These are phyloP conservation scores for Chlamydomonas eustigma DNA, from an alignment of 139 green algal genomes.

Conservation along the genomic window DNA sequence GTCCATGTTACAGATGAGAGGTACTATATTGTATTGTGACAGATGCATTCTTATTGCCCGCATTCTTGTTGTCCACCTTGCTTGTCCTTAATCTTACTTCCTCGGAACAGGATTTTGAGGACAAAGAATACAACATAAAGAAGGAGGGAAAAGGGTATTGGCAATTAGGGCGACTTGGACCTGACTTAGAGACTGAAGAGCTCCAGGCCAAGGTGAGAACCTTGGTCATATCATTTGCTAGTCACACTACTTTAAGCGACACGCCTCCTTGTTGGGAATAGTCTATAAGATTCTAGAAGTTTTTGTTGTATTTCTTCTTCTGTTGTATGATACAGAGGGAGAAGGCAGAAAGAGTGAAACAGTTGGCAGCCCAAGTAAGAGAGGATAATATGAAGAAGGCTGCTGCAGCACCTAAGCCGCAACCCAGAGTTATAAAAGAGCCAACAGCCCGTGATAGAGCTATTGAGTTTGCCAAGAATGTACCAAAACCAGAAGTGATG, in stretches of 20 bases:
- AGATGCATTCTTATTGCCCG: neutral
- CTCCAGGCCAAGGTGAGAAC: conserved; percentile 57
- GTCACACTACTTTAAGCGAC: neutral
- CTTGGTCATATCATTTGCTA: too few relatives aligned
- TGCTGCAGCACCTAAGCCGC: neutral
- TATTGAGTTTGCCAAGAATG: conserved; percentile 43
- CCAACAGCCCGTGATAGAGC: conserved; percentile 29
- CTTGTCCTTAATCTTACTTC: neutral
- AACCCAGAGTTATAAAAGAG: conserved; percentile 10
- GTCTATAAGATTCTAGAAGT: neutral
- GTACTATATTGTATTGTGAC: conserved; percentile 23
- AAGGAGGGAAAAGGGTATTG: conserved; percentile 51
- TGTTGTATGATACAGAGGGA: conserved; percentile 45
- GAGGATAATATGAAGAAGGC: conserved; percentile 35
- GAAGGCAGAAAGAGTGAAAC: conserved; percentile 49
- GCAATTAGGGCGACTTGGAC: conserved; percentile 66
- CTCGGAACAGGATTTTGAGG: conserved; percentile 53
- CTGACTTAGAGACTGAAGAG: conserved; percentile 53
- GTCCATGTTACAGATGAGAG: too few relatives aligned
- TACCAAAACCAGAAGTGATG: conserved; percentile 36
- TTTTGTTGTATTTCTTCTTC: neutral
- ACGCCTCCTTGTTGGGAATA: neutral
- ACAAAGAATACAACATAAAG: conserved; percentile 60
- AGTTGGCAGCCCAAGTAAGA: conserved; percentile 38
- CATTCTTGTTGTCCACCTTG: neutral